phyloP scores from a whole-genome alignment of 2,329 filamentous ascomycete genomes.

The Paramyrothecium roridum region DNA sequence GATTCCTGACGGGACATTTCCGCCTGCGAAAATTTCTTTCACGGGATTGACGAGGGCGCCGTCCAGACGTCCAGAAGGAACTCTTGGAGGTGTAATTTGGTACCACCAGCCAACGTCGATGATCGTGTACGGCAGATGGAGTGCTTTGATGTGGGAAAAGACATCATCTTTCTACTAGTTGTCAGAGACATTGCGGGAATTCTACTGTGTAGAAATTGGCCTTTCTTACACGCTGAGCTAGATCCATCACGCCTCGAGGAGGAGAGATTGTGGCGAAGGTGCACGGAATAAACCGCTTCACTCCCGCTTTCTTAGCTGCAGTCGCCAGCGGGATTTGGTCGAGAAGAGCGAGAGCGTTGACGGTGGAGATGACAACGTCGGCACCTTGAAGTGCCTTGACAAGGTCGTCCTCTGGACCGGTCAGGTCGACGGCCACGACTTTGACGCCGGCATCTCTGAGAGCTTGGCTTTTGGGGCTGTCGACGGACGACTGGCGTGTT shows the following conservation, averaged over 20 bases:
- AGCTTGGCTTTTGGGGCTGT: constrained; percentile 37
- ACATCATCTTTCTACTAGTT: constrained; percentile 42
- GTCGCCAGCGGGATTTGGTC: constrained; percentile 40
- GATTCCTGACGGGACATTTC: constrained; percentile 37
- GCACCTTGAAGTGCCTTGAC: constrained; percentile 35
- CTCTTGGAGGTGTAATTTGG: constrained; percentile 32
- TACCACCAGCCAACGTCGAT: constrained; percentile 59
- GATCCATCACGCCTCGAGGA: constrained; percentile 20
- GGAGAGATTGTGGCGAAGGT: constrained; percentile 20
- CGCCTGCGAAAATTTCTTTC: constrained; percentile 39
- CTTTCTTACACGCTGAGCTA: not conserved
- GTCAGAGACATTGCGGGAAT: no score
- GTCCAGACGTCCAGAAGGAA: constrained; percentile 21
- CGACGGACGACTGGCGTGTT: constrained; percentile 39
- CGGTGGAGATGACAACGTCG: constrained; percentile 43
- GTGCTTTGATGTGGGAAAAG: constrained; percentile 43
- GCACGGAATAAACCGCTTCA: constrained; percentile 47
- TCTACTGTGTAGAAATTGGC: no score
- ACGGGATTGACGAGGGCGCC: constrained; percentile 25
- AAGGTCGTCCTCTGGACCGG: constrained; percentile 31
- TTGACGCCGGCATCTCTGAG: constrained; percentile 39
- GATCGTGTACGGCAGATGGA: constrained; percentile 50
- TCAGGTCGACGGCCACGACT: constrained; percentile 39
- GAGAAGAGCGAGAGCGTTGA: constrained; percentile 25
- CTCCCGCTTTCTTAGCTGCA: constrained; percentile 45